Conservation (phyloP, 2,329 filamentous ascomycete genomes). For the Tympanopsis confertula region DNA sequence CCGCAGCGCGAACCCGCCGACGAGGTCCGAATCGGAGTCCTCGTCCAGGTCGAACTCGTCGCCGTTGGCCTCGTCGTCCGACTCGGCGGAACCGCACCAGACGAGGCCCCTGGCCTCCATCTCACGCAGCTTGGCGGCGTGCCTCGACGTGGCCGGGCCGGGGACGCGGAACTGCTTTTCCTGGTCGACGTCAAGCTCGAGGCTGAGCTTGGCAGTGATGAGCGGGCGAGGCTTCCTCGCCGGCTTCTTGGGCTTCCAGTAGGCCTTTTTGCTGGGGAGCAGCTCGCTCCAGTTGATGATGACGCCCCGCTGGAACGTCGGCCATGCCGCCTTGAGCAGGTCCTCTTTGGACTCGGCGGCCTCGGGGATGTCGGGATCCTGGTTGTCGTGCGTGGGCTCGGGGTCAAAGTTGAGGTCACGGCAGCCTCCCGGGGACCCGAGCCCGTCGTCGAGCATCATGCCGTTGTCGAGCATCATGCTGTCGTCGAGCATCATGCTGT, state of each 20-base stretch:
- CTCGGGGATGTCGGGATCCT: slow-evolving; percentile 53
- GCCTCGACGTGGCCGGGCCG: slow-evolving; percentile 38
- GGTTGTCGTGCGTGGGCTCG: slow-evolving; percentile 30
- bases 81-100: slow-evolving; percentile 25
- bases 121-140: slow-evolving; percentile 44
- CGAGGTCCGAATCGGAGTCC: slow-evolving; percentile 46
- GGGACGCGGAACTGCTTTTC: slow-evolving; percentile 75
- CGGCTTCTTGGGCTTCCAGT: slow-evolving; percentile 69
- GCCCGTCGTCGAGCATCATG: slow-evolving; percentile 26
- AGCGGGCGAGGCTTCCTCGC: slow-evolving; percentile 70
- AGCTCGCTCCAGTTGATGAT: slow-evolving; percentile 72
- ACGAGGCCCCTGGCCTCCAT: slow-evolving; percentile 35
- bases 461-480: slow-evolving; percentile 62
- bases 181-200: slow-evolving; percentile 78
- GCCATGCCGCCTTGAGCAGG: slow-evolving; percentile 68
- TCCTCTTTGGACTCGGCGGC: slow-evolving; percentile 65
- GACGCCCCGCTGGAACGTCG: slow-evolving; percentile 64
- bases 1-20: slow-evolving; percentile 65
- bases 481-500: slow-evolving; percentile 20
- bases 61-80: slow-evolving; percentile 23
- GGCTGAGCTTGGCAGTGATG: slow-evolving; percentile 73
- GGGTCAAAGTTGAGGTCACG: slow-evolving; percentile 35
- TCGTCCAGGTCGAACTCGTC: slow-evolving; percentile 32
- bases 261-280: slow-evolving; percentile 68
- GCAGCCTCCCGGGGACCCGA: slow-evolving; percentile 28